phyloP scores from a whole-genome alignment of 768 basidiomycete species.

The Amanita muscaria region DNA sequence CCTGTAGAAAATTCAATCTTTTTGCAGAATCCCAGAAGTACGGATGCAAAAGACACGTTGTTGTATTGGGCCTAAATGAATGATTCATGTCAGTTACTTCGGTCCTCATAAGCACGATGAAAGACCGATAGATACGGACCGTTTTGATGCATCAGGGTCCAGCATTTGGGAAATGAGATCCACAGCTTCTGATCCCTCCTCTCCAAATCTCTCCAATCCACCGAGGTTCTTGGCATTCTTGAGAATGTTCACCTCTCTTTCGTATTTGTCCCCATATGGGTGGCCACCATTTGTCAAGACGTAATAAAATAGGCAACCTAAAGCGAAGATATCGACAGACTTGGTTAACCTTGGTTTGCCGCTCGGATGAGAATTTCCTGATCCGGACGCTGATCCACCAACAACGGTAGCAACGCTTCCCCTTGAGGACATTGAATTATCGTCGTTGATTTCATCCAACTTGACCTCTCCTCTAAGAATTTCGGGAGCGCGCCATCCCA shows the following conservation, averaged over 20 bases:
- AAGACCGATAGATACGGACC: constrained; percentile 42
- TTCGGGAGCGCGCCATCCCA: constrained; percentile 97
- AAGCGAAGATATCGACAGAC: constrained; percentile 91
- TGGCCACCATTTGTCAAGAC: constrained; percentile 84
- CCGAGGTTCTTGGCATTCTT: constrained; percentile 68
- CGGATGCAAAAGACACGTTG: constrained; percentile 82
- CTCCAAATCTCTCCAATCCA: constrained; percentile 72
- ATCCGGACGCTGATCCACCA: constrained; percentile 18
- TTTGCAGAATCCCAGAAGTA: constrained; percentile 93
- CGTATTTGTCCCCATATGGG: constrained; percentile 90
- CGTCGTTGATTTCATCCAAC: constrained; percentile 68
- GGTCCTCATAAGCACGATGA: not conserved
- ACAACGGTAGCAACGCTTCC: constrained; percentile 52
- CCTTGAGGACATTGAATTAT: constrained; percentile 56
- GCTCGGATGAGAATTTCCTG: constrained; percentile 31
- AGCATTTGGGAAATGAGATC: constrained; percentile 78
- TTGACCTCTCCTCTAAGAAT: constrained; percentile 91
- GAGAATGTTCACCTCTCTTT: constrained; percentile 90
- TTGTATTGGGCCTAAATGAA: constrained; percentile 70
- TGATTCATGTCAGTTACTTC: constrained; percentile 2
- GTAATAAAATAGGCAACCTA: constrained; percentile 95
- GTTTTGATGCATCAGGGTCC: constrained; percentile 57
- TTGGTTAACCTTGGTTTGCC: constrained; percentile 65
- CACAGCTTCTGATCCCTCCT: constrained; percentile 88
- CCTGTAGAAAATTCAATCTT: constrained; percentile 89